These are phyloP conservation scores for Cladosporium halotolerans DNA, from an alignment of 2,329 filamentous ascomycete species.

Conservation along the genomic window DNA sequence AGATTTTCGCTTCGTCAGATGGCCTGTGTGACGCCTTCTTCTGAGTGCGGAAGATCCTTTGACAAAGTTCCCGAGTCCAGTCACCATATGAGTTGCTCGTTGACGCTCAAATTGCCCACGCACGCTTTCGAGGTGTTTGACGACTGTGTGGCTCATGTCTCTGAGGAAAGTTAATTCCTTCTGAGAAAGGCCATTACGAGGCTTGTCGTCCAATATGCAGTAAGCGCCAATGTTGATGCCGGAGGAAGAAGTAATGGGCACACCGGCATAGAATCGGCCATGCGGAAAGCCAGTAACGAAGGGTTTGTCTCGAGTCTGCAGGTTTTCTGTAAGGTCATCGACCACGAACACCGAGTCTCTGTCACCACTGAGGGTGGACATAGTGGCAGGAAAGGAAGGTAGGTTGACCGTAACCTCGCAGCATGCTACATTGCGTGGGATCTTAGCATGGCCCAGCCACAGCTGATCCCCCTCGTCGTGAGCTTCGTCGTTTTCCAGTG, in stretches of 20 bases:
- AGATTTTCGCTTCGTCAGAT: not conserved
- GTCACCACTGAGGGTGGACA: slow-evolving; percentile 11
- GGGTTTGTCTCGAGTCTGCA: slow-evolving; percentile 23
- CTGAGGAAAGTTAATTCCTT: slow-evolving; percentile 51
- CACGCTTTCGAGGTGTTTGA: slow-evolving; percentile 56
- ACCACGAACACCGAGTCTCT: slow-evolving; percentile 23
- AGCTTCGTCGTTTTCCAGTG: slow-evolving; percentile 28
- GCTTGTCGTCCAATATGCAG: slow-evolving; percentile 52
- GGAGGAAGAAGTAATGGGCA: slow-evolving; percentile 54
- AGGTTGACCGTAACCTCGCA: slow-evolving; percentile 28
- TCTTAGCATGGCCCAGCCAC: slow-evolving; percentile 24
- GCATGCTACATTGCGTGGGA: slow-evolving; percentile 25
- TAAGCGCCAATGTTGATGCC: slow-evolving; percentile 56
- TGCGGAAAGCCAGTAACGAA: slow-evolving; percentile 25
- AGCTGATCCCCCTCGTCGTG: slow-evolving; percentile 25
- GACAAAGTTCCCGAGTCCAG: slow-evolving; percentile 45
- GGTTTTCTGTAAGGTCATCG: slow-evolving; percentile 24
- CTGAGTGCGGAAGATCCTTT: slow-evolving; percentile 9
- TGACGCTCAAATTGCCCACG: slow-evolving; percentile 47
- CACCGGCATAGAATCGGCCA: slow-evolving; percentile 50
- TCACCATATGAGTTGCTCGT: slow-evolving; percentile 49
- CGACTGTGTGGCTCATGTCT: slow-evolving; percentile 52
- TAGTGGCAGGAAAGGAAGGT: slow-evolving; percentile 17
- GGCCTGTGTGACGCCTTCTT: not conserved
- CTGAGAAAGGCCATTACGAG: slow-evolving; percentile 46